These are phyloP conservation scores for Westerdykella ornata DNA, from an alignment of 2,329 filamentous ascomycete species.

Conservation along the genomic window DNA sequence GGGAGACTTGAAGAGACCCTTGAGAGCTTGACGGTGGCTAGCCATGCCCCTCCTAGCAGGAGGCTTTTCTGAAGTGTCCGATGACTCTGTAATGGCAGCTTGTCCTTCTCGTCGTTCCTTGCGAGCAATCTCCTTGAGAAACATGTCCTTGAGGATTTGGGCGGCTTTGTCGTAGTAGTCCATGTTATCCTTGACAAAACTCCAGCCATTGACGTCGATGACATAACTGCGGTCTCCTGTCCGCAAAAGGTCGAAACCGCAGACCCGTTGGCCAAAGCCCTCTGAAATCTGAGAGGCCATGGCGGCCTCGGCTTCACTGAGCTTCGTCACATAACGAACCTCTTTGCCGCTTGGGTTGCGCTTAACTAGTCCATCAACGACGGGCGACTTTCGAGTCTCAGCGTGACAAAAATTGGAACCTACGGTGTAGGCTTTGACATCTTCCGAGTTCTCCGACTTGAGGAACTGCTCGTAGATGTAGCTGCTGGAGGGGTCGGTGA, in stretches of 20 bases:
- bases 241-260: conserved; percentile 88
- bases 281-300: conserved; percentile 87
- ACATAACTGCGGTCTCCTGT: conserved; percentile 89
- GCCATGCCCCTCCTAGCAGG: conserved; percentile 30
- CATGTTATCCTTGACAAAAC: conserved; percentile 98
- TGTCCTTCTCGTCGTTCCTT: conserved; percentile 43
- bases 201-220: conserved; percentile 99
- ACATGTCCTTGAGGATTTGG: conserved; percentile 78
- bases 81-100: conserved; percentile 31
- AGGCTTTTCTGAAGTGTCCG: conserved; percentile 16
- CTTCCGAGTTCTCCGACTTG: conserved; percentile 91
- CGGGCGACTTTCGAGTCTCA: conserved; percentile 93
- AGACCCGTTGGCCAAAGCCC: conserved; percentile 90
- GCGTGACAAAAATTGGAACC: conserved; percentile 90
- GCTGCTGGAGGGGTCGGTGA: conserved; percentile 73
- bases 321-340: conserved; percentile 83
- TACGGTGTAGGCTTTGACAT: conserved; percentile 98
- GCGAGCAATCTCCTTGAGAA: conserved; percentile 69
- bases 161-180: conserved; percentile 94
- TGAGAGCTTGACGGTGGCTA: conserved; percentile 44
- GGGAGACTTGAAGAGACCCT: conserved; percentile 57
- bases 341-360: conserved; percentile 97
- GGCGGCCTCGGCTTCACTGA: conserved; percentile 71
- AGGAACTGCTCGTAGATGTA: conserved; percentile 98
- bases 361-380: conserved; percentile 91